Base-by-base conservation (phyloP, 192 early-diverging fungal species). In the Coemansia sp. region DNA sequence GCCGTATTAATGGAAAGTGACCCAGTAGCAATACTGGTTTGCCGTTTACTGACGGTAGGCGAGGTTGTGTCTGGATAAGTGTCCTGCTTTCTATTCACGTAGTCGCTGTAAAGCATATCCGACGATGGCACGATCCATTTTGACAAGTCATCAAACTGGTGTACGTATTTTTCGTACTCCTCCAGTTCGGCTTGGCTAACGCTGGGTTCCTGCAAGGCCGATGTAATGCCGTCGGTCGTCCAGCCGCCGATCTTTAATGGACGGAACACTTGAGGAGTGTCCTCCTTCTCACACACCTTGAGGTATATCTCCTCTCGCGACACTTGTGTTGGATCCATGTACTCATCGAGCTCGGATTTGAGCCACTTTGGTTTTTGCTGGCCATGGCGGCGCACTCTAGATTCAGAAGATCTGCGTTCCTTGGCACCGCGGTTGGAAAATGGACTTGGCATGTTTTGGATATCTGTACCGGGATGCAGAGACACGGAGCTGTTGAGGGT, bases 401-500 rank as follows among this genome's bases (percentile, higher is more conserved):
- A 11, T 1, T 23, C 40, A 11, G 44, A 4, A 30, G 55, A 6
- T 30, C 47, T 30, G 33, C 60, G 59, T 22, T 37, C 27, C 23
- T 48, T 48, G 38, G 17, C 42, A 11, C 33, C 34, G 11, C 77
- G 72, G 38, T 80, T 70, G 10, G 64, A 50, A 55, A 80, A 80
- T 2, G 73, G 79, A 31, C 74, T 72, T 19, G 69, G 64, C 25
- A 65, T 65, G 37, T 70, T 68, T 19, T 69, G 67, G 20, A 58
- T 38, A 11, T 62, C 50, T 4, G 58, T 62, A 29, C 41, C 25
- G 2, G 73, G 59, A 22, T 71, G 74, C 41, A 75, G 54, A 4
- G 69, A 72, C 2, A 73, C 66, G 0, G 95, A 93, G 45, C 90
- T 91, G 68, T 92, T 93, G 80, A 98, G 95, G 53, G 87, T 91